Base-by-base conservation (phyloP, 2,329 filamentous ascomycete genomes). In the Neopestalotiopsis clavispora region DNA sequence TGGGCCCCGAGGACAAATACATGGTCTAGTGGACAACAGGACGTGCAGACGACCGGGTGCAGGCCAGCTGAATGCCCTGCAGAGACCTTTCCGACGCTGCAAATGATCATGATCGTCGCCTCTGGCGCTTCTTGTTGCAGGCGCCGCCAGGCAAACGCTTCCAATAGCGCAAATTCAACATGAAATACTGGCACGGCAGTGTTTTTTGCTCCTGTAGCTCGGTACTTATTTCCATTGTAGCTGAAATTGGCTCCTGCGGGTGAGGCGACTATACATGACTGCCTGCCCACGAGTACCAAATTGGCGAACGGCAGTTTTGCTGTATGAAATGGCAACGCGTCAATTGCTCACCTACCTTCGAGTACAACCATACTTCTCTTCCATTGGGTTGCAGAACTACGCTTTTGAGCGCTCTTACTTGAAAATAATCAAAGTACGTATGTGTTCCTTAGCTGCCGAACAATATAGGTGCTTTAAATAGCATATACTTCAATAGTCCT, bases 201-300 rank as follows among this genome's bases (percentile, higher is more conserved):
- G 45, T 17, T 10, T n/a, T 9, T 52, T 20, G 17, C 45, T 20
- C 20, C 45, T 52, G 45, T 52, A 52, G 45, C 9, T 52, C 45
- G 45, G 45, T 52, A 52, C 45, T 52, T 52, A n/a, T 52, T 52
- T n/a, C 45, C 45, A 17, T 52, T 52, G 45, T 52, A 52, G 45
- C 9, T 52, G 45, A 17, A 17, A 28, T 28, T 20, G 45, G 45
- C n/a, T 52, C 45, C 45, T 52, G 45, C 45, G 45, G 45, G 17
- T 17, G 20, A 52, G 45, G 45, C n/a, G 17, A n/a, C 45, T 9
- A 52, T 52, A 52, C 45, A 20, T 52, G 9, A 52, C 20, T 52
- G 20, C 14, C 45, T 23, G 17, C 45, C 45, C 45, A 52, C 45
- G 9, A 52, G 20, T 52, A 20, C 45, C 20, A 20, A 52, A 17